phyloP scores from a whole-genome alignment of 352 stramenopile species.

The Pythium phragmitis region DNA sequence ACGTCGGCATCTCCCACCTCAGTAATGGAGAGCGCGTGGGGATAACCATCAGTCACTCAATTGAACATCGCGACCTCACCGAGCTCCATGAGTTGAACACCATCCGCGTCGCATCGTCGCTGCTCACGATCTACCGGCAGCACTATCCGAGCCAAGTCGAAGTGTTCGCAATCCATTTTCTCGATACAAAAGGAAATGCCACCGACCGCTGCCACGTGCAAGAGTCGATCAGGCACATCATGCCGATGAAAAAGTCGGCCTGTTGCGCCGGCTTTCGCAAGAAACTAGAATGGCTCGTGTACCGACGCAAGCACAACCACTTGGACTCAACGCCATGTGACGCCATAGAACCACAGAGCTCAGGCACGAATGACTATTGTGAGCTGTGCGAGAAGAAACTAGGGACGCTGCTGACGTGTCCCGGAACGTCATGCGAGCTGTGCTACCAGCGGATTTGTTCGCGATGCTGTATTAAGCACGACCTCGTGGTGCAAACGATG shows the following conservation, averaged over 20 bases:
- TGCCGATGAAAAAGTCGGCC: background rate
- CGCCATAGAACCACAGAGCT: constrained; percentile 9
- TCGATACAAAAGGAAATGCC: constrained; percentile 22
- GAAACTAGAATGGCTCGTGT: constrained; percentile 49
- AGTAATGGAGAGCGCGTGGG: constrained; percentile 44
- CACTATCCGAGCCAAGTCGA: constrained; percentile 38
- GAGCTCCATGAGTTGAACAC: constrained; percentile 35
- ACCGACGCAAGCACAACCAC: constrained; percentile 11
- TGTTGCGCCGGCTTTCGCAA: constrained; percentile 35
- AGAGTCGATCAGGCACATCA: constrained; percentile 32
- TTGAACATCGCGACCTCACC: constrained; percentile 46
- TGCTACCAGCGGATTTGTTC: constrained; percentile 20
- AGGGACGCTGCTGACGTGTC: constrained; percentile 6
- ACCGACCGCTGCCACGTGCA: constrained; percentile 14
- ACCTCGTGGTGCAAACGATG: background rate
- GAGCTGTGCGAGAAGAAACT: constrained; percentile 10
- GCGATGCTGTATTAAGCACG: constrained; percentile 7
- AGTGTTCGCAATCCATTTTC: constrained; percentile 41
- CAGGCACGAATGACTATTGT: constrained; percentile 3
- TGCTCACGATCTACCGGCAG: constrained; percentile 45
- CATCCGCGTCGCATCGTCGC: constrained; percentile 39
- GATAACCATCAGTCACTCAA: constrained; percentile 48
- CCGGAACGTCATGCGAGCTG: constrained; percentile 15
- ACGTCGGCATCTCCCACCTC: constrained; percentile 2
- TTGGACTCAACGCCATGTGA: background rate